Evolutionary conservation across 2,329 filamentous ascomycete genomes (phyloP).

Genomic region (Aspergillus uvarum): DNA sequence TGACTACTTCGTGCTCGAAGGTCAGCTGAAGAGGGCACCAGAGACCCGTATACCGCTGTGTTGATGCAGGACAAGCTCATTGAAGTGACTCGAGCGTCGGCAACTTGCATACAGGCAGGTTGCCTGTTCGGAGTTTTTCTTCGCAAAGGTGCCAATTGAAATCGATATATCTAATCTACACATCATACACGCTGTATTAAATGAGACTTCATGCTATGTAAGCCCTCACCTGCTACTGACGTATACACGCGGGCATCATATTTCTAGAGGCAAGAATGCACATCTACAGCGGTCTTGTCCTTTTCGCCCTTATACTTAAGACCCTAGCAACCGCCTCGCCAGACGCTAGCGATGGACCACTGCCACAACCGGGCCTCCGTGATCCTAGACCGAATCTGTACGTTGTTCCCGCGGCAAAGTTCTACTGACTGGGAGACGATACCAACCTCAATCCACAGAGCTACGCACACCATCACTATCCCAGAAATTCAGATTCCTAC

Average conservation of each 20-base stretch:
- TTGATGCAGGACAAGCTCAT: not conserved
- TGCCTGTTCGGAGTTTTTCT: not conserved
- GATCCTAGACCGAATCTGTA: not conserved
- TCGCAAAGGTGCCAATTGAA: not conserved
- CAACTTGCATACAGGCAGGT: not conserved
- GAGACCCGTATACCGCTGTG: no score
- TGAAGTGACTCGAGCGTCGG: not conserved
- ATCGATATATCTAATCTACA: not conserved
- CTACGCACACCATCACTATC: not conserved
- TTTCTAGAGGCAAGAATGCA: not conserved
- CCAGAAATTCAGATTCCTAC: slow-evolving; percentile 9
- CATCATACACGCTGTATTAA: not conserved
- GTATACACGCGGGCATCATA: not conserved
- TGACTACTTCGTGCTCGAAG: no score
- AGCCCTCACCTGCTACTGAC: not conserved
- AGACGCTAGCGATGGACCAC: not conserved
- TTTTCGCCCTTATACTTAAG: not conserved
- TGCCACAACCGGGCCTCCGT: not conserved
- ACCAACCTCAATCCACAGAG: not conserved
- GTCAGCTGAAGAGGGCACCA: no score
- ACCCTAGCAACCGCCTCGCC: not conserved
- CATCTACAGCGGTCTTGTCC: not conserved
- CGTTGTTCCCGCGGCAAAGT: no score
- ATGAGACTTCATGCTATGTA: not conserved
- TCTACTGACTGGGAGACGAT: not conserved